phyloP scores from a whole-genome alignment of 306 rosid species.

The Carpinus viminea region DNA sequence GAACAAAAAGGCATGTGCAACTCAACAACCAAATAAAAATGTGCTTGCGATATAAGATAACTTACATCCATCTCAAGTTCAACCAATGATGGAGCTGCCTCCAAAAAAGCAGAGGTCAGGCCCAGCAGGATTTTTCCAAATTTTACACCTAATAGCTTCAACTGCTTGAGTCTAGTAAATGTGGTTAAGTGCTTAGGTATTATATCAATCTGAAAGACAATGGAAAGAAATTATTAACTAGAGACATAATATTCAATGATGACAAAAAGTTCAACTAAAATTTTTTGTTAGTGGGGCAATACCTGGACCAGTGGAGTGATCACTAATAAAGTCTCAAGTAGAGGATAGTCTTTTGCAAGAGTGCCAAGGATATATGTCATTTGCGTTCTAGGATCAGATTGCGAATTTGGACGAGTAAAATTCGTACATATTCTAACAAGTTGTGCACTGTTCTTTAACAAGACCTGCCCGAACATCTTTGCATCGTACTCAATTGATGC shows the following conservation, averaged over 20 bases:
- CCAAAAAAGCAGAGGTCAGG: neutral
- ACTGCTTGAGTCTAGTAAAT: neutral
- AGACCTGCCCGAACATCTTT: neutral
- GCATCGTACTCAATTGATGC: neutral
- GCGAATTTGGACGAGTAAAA: too few species aligned
- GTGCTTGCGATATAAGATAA: neutral
- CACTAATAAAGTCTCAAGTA: neutral
- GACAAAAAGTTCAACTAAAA: neutral
- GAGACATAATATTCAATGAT: neutral
- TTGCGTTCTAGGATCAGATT: neutral
- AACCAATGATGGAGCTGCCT: neutral
- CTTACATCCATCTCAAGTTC: neutral
- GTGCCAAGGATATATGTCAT: neutral
- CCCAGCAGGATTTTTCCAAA: neutral
- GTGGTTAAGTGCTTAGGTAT: neutral
- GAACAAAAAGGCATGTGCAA: too few species aligned
- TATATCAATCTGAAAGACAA: neutral
- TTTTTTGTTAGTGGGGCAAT: neutral
- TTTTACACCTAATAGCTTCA: neutral
- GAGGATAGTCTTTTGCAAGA: neutral
- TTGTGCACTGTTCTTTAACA: neutral
- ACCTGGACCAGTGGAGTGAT: neutral
- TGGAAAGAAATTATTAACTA: neutral
- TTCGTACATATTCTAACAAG: neutral
- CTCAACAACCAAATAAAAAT: neutral